Evolutionary conservation across 2,329 filamentous ascomycete species (phyloP).

Genomic region (Tolypocladium ovalisporum): DNA sequence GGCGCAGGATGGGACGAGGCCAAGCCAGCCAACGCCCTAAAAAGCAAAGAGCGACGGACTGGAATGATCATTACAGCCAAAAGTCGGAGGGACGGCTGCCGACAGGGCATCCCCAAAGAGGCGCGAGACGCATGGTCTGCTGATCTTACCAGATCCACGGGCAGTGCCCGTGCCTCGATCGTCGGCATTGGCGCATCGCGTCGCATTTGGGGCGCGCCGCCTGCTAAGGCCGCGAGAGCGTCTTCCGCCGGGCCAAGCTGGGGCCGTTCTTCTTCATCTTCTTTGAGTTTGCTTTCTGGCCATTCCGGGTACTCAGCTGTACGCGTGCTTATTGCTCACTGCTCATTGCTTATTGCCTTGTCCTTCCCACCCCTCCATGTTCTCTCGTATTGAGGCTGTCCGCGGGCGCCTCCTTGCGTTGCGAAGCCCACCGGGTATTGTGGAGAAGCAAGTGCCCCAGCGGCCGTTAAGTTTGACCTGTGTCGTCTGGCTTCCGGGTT

Average conservation of each 20-base stretch:
- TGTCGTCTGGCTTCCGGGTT: neutral
- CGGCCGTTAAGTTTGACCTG: neutral
- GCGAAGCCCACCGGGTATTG: neutral
- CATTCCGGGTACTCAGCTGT: neutral
- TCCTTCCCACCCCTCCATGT: neutral
- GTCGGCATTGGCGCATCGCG: neutral
- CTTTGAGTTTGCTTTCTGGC: neutral
- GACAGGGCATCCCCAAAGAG: neutral
- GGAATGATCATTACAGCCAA: neutral
- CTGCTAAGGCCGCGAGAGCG: neutral
- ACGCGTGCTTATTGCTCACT: neutral
- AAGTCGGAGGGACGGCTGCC: neutral
- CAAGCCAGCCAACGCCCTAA: neutral
- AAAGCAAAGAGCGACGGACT: neutral
- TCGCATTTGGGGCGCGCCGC: neutral
- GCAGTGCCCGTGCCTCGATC: neutral
- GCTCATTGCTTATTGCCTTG: neutral
- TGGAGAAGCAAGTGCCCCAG: neutral
- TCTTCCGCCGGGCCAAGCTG: neutral
- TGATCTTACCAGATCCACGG: neutral
- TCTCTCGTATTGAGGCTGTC: neutral
- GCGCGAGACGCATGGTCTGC: neutral
- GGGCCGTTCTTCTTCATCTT: neutral
- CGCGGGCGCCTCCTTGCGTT: neutral
- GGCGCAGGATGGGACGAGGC: neutral